These are phyloP conservation scores for Coemansia sp. DNA, from an alignment of 192 early-diverging fungal genomes.

Conservation along the genomic window DNA sequence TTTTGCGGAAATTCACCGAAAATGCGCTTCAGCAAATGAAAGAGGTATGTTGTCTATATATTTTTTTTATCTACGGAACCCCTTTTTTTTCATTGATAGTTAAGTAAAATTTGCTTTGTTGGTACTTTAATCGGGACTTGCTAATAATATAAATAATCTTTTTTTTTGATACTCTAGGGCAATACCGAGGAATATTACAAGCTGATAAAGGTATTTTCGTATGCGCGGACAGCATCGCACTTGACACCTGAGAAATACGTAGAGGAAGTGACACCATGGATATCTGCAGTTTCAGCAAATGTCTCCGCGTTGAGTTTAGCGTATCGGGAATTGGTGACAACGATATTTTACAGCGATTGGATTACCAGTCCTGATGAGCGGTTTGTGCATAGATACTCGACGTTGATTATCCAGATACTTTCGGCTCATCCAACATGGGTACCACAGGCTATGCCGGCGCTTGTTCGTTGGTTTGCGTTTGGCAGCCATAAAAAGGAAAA, in stretches of 20 bases:
- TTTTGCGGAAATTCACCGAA: conserved; percentile 39
- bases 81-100: neutral
- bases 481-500: conserved; percentile 18
- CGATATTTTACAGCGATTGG: conserved; percentile 49
- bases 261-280: conserved; percentile 37
- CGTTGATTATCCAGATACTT: conserved; percentile 36
- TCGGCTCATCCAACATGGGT: conserved; percentile 47
- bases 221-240: conserved; percentile 16
- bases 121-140: no score
- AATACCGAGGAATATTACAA: conserved; percentile 35
- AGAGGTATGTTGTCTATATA: conserved; percentile 17
- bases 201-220: conserved; percentile 40
- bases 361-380: conserved; percentile 20
- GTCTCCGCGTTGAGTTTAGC: conserved; percentile 27
- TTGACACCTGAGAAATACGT: conserved; percentile 21
- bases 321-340: conserved; percentile 36
- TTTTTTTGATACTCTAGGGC: conserved; percentile 11
- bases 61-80: neutral
- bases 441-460: conserved; percentile 30
- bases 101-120: no score
- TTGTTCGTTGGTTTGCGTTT: conserved; percentile 43
- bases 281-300: conserved; percentile 32
- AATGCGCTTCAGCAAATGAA: conserved; percentile 45
- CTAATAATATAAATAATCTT: neutral
- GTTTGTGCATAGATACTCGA: conserved; percentile 41